Conservation (phyloP, 192 early-diverging fungal species). For the Coemansia sp. region DNA sequence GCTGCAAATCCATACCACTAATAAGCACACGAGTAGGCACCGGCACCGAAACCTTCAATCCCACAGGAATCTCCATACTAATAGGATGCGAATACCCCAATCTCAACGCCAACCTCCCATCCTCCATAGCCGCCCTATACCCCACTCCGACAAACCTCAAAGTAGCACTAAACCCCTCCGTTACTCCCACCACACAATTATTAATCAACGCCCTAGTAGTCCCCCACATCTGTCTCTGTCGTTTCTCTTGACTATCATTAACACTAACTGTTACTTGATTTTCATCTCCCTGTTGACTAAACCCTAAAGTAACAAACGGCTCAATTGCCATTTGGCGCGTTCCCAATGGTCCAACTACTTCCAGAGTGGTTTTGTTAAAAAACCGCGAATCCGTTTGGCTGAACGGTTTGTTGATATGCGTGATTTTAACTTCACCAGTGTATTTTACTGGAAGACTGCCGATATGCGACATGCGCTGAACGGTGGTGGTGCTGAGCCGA, state of each 20-base stretch:
- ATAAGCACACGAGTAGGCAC: slow-evolving; percentile 84
- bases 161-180: slow-evolving; percentile 83
- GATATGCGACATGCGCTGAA: slow-evolving; percentile 67
- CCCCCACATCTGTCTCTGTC: slow-evolving; percentile 95
- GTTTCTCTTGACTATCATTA: slow-evolving; percentile 61
- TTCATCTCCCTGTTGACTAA: slow-evolving; percentile 30
- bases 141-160: slow-evolving; percentile 92
- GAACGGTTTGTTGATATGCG: slow-evolving; percentile 66
- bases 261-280: slow-evolving; percentile 60
- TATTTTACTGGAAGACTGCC: slow-evolving; percentile 77
- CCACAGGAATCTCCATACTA: slow-evolving; percentile 75
- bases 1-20: slow-evolving; percentile 74
- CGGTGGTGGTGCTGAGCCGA: slow-evolving; percentile 23
- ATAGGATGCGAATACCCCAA: slow-evolving; percentile 89
- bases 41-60: slow-evolving; percentile 73
- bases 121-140: slow-evolving; percentile 85
- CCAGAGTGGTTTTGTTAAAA: slow-evolving; percentile 65
- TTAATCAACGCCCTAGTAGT: slow-evolving; percentile 88
- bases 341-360: slow-evolving; percentile 82
- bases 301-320: slow-evolving; percentile 69
- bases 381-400: slow-evolving; percentile 62
- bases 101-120: slow-evolving; percentile 66
- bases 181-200: slow-evolving; percentile 86
- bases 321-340: slow-evolving; percentile 76
- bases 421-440: slow-evolving; percentile 74